phyloP scores from a whole-genome alignment of 2,329 filamentous ascomycete species.

The Aspergillus terreus region DNA sequence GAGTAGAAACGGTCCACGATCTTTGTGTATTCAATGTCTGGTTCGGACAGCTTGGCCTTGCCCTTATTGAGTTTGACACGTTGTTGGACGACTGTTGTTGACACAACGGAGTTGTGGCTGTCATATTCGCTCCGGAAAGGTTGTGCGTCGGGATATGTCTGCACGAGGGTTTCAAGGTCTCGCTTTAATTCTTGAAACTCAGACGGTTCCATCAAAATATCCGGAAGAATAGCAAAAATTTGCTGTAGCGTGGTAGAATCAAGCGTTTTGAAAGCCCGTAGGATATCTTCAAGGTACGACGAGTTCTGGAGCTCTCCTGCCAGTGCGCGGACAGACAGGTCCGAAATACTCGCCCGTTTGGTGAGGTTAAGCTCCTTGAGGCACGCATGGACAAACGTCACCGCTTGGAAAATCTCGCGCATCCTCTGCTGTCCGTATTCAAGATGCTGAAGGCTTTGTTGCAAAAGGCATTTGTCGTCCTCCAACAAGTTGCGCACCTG shows the following conservation, averaged over 20 bases:
- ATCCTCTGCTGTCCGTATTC: conserved; percentile 38
- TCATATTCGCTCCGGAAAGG: conserved; percentile 71
- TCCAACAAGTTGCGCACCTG: conserved; percentile 47
- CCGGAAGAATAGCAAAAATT: conserved; percentile 38
- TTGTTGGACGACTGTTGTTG: conserved; percentile 58
- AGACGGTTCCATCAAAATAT: conserved; percentile 28
- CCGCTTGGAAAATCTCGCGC: conserved; percentile 30
- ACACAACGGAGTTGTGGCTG: conserved; percentile 55
- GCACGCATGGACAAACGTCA: conserved; percentile 25
- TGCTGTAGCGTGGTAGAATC: conserved; percentile 48
- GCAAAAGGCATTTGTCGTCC: conserved; percentile 47
- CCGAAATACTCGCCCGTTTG: conserved; percentile 31
- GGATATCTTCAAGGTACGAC: conserved; percentile 49
- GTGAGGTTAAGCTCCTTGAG: conserved; percentile 25
- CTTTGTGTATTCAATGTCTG: conserved; percentile 54
- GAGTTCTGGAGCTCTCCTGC: conserved; percentile 53
- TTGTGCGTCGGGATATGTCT: conserved; percentile 44
- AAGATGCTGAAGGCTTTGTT: conserved; percentile 38
- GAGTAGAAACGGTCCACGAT: conserved; percentile 48
- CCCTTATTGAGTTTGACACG: conserved; percentile 58
- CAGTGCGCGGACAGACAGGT: conserved; percentile 40
- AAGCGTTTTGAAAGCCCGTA: conserved; percentile 50
- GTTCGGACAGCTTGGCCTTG: conserved; percentile 50
- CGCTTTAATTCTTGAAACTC: conserved; percentile 43
- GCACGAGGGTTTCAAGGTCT: conserved; percentile 47